Conservation (phyloP, 192 early-diverging fungal species). For the Paraglomus occultum region DNA sequence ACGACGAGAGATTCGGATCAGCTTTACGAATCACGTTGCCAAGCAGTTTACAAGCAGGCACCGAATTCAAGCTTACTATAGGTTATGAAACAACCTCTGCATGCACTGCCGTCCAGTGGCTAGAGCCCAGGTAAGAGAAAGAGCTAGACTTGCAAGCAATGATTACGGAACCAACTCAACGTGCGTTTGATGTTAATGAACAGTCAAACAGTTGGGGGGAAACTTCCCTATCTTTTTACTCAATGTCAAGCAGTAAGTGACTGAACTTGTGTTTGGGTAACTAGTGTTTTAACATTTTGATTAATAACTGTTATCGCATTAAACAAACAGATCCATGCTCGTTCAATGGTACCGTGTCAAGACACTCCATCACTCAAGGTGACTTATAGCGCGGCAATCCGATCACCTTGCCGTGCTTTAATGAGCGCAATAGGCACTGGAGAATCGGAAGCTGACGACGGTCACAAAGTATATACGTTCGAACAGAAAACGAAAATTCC, state of each 20-base stretch:
- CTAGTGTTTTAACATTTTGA: background rate
- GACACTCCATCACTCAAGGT: slow-evolving; percentile 86
- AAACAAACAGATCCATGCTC: slow-evolving; percentile 73
- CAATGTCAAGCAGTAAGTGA: slow-evolving; percentile 80
- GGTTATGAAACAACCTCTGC: slow-evolving; percentile 76
- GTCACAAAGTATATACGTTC: slow-evolving; percentile 68
- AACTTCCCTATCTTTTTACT: slow-evolving; percentile 93
- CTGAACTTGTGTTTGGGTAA: slow-evolving; percentile 3
- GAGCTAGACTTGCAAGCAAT: too few relatives aligned
- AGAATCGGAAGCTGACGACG: slow-evolving; percentile 52
- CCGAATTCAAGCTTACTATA: slow-evolving; percentile 59
- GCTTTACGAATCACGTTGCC: slow-evolving; percentile 66
- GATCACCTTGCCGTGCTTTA: slow-evolving; percentile 81
- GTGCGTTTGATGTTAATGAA: slow-evolving; percentile 17
- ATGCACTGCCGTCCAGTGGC: slow-evolving; percentile 90
- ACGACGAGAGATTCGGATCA: slow-evolving; percentile 69
- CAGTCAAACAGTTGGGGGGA: slow-evolving; percentile 91
- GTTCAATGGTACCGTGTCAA: slow-evolving; percentile 88
- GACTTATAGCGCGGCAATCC: slow-evolving; percentile 82
- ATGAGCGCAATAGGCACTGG: slow-evolving; percentile 86
- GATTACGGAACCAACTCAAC: slow-evolving; percentile 16
- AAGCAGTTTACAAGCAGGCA: slow-evolving; percentile 39
- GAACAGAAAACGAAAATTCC: slow-evolving; percentile 88
- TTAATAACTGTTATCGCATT: slow-evolving; percentile 21
- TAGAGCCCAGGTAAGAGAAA: slow-evolving; percentile 62